Evolutionary conservation across 106 monocot genomes (phyloP).

Genomic region (Gastrodia elata): DNA sequence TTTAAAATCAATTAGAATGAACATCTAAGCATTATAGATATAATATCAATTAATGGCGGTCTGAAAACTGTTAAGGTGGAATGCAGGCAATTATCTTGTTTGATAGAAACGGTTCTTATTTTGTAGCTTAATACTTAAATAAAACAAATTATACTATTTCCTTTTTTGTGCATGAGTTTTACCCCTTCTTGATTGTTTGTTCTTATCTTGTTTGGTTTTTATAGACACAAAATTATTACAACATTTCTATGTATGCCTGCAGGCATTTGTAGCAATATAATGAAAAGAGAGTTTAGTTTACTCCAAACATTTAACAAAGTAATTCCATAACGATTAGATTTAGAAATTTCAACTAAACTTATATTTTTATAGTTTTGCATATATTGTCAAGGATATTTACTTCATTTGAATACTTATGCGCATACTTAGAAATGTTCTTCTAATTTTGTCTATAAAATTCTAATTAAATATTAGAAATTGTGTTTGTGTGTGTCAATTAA

Average conservation of each 20-base stretch:
- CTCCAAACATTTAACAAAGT: background rate
- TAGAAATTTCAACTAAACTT: constrained; percentile 1
- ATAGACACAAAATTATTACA: background rate
- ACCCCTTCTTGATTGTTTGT: background rate
- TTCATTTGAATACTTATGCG: background rate
- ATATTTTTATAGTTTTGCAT: background rate
- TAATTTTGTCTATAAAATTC: background rate
- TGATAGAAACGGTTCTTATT: background rate
- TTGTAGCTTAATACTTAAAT: background rate
- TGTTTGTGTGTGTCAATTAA: background rate
- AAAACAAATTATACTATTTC: background rate
- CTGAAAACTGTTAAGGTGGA: background rate
- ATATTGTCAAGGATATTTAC: background rate
- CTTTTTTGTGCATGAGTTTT: background rate
- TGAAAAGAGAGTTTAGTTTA: background rate
- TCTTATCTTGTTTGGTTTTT: background rate
- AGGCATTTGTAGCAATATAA: background rate
- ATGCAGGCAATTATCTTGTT: background rate
- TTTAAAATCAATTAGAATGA: too few relatives aligned
- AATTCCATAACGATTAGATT: background rate
- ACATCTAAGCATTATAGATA: too few relatives aligned
- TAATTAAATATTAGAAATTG: background rate
- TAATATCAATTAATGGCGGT: background rate
- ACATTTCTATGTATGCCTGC: background rate
- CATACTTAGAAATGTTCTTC: too few relatives aligned